Base-by-base conservation (phyloP, 164 flowering plant genomes). In the Platanus orientalis region DNA sequence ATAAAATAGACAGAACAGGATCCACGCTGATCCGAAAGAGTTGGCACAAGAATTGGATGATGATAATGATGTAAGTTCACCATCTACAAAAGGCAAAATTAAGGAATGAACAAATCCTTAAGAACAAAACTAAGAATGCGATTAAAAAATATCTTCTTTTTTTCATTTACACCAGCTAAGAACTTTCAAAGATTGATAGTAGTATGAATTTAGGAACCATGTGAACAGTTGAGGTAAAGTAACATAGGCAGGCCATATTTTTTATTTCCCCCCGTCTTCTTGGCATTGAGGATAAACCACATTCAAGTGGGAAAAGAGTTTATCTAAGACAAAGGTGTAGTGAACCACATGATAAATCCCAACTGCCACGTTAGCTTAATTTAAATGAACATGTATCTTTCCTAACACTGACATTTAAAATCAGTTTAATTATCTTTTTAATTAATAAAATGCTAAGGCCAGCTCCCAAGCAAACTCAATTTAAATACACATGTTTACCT, bases 341-440 rank as follows among this genome's bases (percentile, higher is more conserved):
- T 36, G 23, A 12, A 32, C 4, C 45, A 34, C 7, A 21, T 32
- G 14, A 39, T 36, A 17, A 36, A 20, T 32, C 23, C 45, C 9
- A 32, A 4, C 36, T 9, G 36, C 6, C n/a, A 32, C 4, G 36
- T 9, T 14, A 9, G 47, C 2, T 42, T 13, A 42, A 42, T 3
- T 42, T 2, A 42, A 10, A 14, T 42, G 17, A 42, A 40, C 17
- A 26, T 19, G 25, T 36, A 88, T 96, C 96, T 80, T 81, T 79
- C 26, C 55, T 71, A 67, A 52, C 92, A 67, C 61, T 65, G 20
- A 76, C 28, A 49, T 64, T 76, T 59, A 97, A 83, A 65, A 91
- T 69, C 58, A 89, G 65, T 63, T 83, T 89, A 45, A 91, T 84
- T 65, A 86, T 84, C 73, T 79, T 88, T 71, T 91, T 96, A 20